A percentile compares a stretch with the other conserved stretches of the same genome.
These are phyloP conservation scores for Globisporangium barbulae DNA, from an alignment of 352 stramenopile genomes.

Conservation along the genomic window DNA sequence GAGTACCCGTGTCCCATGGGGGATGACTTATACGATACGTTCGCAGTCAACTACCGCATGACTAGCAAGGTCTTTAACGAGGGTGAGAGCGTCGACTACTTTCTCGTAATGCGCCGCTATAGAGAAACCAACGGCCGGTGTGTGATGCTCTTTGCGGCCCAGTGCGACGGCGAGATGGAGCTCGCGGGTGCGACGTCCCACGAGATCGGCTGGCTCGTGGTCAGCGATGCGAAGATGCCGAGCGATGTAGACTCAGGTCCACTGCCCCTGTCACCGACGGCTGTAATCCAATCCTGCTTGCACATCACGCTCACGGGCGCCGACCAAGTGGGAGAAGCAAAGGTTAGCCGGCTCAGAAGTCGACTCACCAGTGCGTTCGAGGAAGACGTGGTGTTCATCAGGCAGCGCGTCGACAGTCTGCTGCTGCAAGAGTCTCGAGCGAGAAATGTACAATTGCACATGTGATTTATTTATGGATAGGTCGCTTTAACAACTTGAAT, in stretches of 20 bases:
- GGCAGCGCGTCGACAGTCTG: neutral
- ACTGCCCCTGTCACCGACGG: neutral
- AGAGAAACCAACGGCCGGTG: constrained; percentile 20
- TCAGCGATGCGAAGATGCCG: neutral
- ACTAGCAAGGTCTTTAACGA: neutral
- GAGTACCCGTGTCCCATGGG: neutral
- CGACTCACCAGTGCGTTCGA: neutral
- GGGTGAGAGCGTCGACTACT: constrained; percentile 15
- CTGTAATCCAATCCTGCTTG: neutral
- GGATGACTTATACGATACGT: constrained; percentile 3
- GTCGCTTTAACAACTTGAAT: no score
- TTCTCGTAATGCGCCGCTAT: constrained; percentile 32
- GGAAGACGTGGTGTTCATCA: neutral
- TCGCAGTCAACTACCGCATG: constrained; percentile 12
- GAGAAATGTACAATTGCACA: neutral
- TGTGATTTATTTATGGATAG: no score
- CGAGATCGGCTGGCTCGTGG: constrained; percentile 26
- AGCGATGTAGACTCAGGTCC: neutral
- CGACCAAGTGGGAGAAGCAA: neutral
- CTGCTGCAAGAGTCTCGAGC: neutral
- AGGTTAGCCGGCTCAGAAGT: neutral
- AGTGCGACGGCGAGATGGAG: constrained; percentile 29
- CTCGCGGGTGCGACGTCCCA: constrained; percentile 28
- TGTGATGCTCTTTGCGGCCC: constrained; percentile 27
- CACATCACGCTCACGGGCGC: neutral